Evolutionary conservation across 805 yeast genomes (phyloP), one percentile per base, ranked within the genome.

Genomic region (Monosporozyma servazzii): DNA sequence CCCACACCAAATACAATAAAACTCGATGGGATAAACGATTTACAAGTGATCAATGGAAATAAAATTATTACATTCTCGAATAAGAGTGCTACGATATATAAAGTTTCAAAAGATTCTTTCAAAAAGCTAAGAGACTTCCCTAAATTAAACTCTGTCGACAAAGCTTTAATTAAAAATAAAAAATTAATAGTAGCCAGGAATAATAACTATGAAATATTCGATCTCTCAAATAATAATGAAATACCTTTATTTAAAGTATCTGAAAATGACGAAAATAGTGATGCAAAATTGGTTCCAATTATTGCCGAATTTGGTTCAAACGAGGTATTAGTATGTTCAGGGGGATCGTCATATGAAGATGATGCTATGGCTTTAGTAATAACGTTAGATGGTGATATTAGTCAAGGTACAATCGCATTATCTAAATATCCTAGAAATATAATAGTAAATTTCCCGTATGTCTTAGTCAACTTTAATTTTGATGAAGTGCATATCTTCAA

Each of bases 291-390:
- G n/a, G 37, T 48, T 11, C 69, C 70, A 4, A 48, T 65, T 8
- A 61, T 66, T 9, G 47, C 54, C 3, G 48, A 48, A 1, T 60
- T 60, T 37, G 53, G 54, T 43, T 25, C 49, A 3, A 33, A 48
- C 9, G 62, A 61, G 37, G 60, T 63, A 51, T 45, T 66, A 17
- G 61, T 67, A 4, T 57, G 60, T 25, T 57, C 68, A 0, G 68
- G 71, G 9, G 70, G 71, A 2, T 54, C 52, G 1, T 49, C 59
- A 3, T 41, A 45, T 17, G 58, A 55, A 2, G 64, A 63, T 44
- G 58, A 55, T 25, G 59, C 68, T 2, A 66, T 67, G 63, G 66
- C 61, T 3, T 56, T 67, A n/a, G 58, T 64, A 5, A 57, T 67
- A 3, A 60, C 64, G 50, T 54, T 57, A 48, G 33, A 57, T 5